phyloP scores from a whole-genome alignment of 2,329 filamentous ascomycete genomes.

The Aspergillus nomiae region DNA sequence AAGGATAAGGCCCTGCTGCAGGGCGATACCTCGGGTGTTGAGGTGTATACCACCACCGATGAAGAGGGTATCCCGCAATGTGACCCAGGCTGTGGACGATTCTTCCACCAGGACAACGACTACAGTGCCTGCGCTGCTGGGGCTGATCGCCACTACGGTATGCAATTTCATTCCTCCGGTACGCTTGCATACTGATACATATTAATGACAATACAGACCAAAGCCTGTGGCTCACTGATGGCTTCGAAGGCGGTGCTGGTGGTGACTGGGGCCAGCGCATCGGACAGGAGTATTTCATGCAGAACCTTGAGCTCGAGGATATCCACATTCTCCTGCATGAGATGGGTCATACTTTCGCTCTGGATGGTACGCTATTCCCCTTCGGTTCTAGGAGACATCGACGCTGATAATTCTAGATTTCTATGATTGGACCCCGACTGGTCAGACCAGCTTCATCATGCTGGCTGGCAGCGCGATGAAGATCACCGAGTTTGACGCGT shows the following conservation, averaged over 20 bases:
- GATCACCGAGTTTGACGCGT: conserved; percentile 20
- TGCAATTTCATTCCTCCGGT: not conserved
- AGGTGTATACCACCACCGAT: conserved; percentile 19
- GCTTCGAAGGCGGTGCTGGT: conserved; percentile 17
- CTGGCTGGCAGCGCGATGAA: conserved; percentile 17
- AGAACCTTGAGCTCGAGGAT: conserved; percentile 13
- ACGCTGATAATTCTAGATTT: conserved; percentile 10
- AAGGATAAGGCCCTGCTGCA: conserved; percentile 12
- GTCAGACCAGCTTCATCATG: conserved; percentile 18
- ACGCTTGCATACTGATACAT: accelerated
- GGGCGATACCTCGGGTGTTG: conserved; percentile 15
- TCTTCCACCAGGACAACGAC: conserved; percentile 19
- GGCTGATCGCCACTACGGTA: conserved; percentile 18
- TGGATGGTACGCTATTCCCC: conserved; percentile 13
- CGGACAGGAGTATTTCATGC: conserved; percentile 17
- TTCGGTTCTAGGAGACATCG: not conserved
- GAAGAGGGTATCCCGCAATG: conserved; percentile 16
- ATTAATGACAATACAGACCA: conserved; percentile 8
- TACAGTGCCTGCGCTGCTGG: conserved; percentile 14
- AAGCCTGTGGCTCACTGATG: conserved; percentile 22
- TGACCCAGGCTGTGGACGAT: conserved; percentile 15
- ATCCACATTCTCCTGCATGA: conserved; percentile 21
- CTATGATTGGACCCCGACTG: conserved; percentile 21
- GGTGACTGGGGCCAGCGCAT: conserved; percentile 22
- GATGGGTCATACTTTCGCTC: conserved; percentile 19